Base-by-base conservation (phyloP, 345 rosid genomes). In the Lagerstroemia speciosa region DNA sequence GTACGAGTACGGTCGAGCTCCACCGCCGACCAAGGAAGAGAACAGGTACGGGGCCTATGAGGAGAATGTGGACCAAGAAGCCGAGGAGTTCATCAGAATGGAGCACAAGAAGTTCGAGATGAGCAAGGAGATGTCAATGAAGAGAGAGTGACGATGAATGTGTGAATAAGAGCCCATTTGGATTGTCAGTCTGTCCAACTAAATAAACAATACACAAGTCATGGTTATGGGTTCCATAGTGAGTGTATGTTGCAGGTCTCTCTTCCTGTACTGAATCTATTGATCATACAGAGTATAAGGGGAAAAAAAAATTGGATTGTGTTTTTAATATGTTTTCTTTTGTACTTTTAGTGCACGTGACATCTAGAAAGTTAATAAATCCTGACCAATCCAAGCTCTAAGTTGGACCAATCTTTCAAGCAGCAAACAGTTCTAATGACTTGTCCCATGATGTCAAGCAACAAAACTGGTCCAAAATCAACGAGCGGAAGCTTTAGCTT, bases 81-180 rank as follows among this genome's bases (percentile, higher is more conserved):
- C 98, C 30, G 93, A 87, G 52, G 79, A 77, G 19, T 92, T 88
- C 53, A 87, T 90, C 69, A 73, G 61, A 75, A 52, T 81, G 2
- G 78, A 85, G 81, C 98, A 92, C 64, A 73, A 36, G 67, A 83
- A 77, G 84, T 90, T 90, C 53, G 61, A n/a, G 24, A n/a, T 5
- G 14, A 62, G n/a, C 69, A 76, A 65, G 68, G 69, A 48, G 37
- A 66, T 45, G 76, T 61, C 77, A 22, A 30, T 4, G 50, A 14
- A 38, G 16, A 40, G 33, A 1, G 17, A 26, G 20, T 27, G 63
- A 27, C 2, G 19, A 29, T 3, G 32, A 19, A 62, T 6, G 20
- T 6, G 29, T 14, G 5, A 58, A 58, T 30, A 58, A 58, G 9
- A 58, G n/a, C 60, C 60, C 60, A 14, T 58, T 3, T 27, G 63